Base-by-base conservation (phyloP, 148 eudicot genomes). In the Agrostemma githago region DNA sequence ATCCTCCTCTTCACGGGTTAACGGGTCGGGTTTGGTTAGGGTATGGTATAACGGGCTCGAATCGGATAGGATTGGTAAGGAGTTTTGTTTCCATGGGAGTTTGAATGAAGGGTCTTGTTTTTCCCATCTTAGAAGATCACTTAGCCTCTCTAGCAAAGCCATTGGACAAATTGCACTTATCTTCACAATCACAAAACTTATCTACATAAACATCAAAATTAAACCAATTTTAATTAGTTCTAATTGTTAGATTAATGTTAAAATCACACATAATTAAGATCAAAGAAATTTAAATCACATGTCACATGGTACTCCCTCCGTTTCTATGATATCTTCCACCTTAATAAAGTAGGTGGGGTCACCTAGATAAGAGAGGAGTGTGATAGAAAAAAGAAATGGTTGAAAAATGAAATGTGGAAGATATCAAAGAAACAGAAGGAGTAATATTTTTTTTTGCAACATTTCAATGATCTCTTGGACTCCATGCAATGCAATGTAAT, bases 41-140 rank as follows among this genome's bases (percentile, higher is more conserved):
- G 99, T 92, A 79, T 95, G 99, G 77, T 95, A 95, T 3, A 95
- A 62, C 8, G 97, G 97, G 85, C 90, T 92, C 2, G 89, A 85
- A 19, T 89, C 79, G 11, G 89, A 60, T 58, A 95, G 83, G 3
- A 95, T 74, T 39, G 93, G 97, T 3, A 92, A 85, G 7, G 89
- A 61, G 21, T 86, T 72, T 51, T 76, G 89, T 82, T 95, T 92
- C 99, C 99, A 95, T 68, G 96, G 96, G 46, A 95, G 96, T n/a
- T 84, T 48, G 20, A 86, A 75, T 44, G 90, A 87, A 1, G 80
- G 77, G 56, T 95, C 79, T 64, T 80, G 88, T 72, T 84, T 72
- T 41, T 90, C 86, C 99, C 99, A 95, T 75, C 97, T 78, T 19
- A 92, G 78, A 5, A 87, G 79, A 84, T 95, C 89, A 66, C 99